Conservation (phyloP, 345 rosid species). For the Gossypium rotundifolium region DNA sequence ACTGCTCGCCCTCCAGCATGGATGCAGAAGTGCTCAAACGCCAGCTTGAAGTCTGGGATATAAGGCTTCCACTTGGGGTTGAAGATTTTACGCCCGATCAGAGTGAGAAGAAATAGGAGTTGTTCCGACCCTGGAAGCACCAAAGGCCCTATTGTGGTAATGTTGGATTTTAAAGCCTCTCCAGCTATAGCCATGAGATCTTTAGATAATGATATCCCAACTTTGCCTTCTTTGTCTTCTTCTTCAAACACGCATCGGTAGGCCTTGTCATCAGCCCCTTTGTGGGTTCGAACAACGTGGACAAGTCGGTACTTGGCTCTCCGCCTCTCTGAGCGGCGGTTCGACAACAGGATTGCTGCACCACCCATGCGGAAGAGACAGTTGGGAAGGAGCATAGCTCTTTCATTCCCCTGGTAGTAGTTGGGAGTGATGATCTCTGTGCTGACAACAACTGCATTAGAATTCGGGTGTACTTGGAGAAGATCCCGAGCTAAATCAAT, state of each 20-base stretch:
- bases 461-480: slow-evolving; percentile 63
- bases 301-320: slow-evolving; percentile 66
- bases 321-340: slow-evolving; percentile 46
- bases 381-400: slow-evolving; percentile 77
- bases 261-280: slow-evolving; percentile 71
- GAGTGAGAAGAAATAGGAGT: slow-evolving; percentile 48
- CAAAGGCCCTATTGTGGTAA: slow-evolving; percentile 71
- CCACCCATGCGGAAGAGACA: slow-evolving; percentile 86
- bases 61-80: slow-evolving; percentile 68
- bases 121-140: slow-evolving; percentile 79
- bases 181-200: slow-evolving; percentile 82
- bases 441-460: slow-evolving; percentile 59
- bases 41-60: slow-evolving; percentile 79
- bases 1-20: slow-evolving; percentile 94
- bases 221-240: slow-evolving; percentile 59
- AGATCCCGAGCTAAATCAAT: slow-evolving; percentile 66
- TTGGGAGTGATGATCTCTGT: slow-evolving; percentile 74
- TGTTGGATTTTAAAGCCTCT: slow-evolving; percentile 69
- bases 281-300: slow-evolving; percentile 71
- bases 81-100: slow-evolving; percentile 60
- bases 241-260: slow-evolving; percentile 60
- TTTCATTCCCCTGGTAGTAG: slow-evolving; percentile 59
- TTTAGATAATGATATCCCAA: slow-evolving; percentile 60
- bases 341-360: slow-evolving; percentile 60
- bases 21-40: slow-evolving; percentile 88